phyloP scores from a whole-genome alignment of 257 asterid genomes.

The Solanum chiquidenum region DNA sequence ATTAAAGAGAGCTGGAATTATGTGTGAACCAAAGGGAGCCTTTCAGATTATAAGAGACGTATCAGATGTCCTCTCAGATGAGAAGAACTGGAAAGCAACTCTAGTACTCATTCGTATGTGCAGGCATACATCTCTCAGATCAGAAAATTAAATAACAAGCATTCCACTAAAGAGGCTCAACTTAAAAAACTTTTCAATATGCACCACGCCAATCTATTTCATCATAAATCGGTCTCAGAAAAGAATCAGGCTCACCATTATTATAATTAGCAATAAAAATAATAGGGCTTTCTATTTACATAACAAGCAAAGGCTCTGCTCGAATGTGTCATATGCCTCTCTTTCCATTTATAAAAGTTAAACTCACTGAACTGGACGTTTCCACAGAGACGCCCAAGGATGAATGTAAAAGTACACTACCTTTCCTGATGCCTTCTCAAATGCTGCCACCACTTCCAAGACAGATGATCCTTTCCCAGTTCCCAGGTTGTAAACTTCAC shows the following conservation, averaged over 20 bases:
- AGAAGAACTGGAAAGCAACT: background rate
- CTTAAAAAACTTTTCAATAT: background rate
- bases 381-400: background rate
- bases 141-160: background rate
- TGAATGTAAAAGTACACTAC: conserved; percentile 17
- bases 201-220: background rate
- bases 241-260: background rate
- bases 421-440: conserved; percentile 97
- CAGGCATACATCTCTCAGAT: background rate
- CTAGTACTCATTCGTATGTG: background rate
- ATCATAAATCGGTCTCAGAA: background rate
- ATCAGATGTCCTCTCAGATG: background rate
- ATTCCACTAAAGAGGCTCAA: background rate
- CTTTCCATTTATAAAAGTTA: background rate
- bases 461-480: conserved; percentile 98
- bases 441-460: conserved; percentile 93
- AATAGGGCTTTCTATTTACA: background rate
- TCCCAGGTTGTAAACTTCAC: conserved; percentile 96
- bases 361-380: background rate
- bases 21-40: background rate
- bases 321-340: background rate
- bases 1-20: background rate
- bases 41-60: background rate
- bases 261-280: background rate
- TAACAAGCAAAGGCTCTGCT: background rate